Evolutionary conservation across 2,329 filamentous ascomycete species (phyloP).

Genomic region (Paraphaeosphaeria minitans): DNA sequence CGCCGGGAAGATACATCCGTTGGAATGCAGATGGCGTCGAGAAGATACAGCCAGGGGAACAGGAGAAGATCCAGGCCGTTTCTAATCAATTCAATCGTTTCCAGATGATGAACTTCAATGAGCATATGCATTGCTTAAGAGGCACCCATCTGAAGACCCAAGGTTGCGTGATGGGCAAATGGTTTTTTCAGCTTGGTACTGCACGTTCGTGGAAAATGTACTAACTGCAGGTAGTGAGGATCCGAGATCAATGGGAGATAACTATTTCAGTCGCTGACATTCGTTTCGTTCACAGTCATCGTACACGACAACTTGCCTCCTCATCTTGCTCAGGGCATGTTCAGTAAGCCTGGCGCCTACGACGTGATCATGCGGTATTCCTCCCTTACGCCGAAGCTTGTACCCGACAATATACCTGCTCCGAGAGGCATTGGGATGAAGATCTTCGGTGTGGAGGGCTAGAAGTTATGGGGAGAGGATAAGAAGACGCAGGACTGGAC

Average conservation of each 20-base stretch:
- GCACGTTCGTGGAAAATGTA: not conserved
- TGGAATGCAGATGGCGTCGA: slow-evolving; percentile 52
- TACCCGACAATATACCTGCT: slow-evolving; percentile 44
- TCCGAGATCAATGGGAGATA: not conserved
- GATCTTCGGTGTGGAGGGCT: slow-evolving; percentile 54
- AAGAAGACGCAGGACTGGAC: slow-evolving; percentile 53
- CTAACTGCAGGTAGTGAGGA: not conserved
- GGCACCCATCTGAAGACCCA: slow-evolving; percentile 56
- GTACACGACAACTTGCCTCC: slow-evolving; percentile 50
- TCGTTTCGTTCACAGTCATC: slow-evolving; percentile 28
- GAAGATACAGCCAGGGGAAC: slow-evolving; percentile 46
- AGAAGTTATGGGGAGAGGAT: slow-evolving; percentile 36
- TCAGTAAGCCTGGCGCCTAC: slow-evolving; percentile 29
- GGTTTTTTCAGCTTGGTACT: not conserved
- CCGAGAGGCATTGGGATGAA: slow-evolving; percentile 57
- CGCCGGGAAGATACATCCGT: slow-evolving; percentile 46
- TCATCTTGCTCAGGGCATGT: slow-evolving; percentile 48
- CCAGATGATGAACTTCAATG: slow-evolving; percentile 53
- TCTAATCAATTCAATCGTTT: slow-evolving; percentile 54
- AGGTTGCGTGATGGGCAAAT: slow-evolving; percentile 53
- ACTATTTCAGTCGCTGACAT: not conserved
- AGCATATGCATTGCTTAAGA: slow-evolving; percentile 37
- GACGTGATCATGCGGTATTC: slow-evolving; percentile 38
- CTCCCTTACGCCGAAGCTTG: slow-evolving; percentile 32
- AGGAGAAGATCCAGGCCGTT: slow-evolving; percentile 53